Base-by-base conservation (phyloP, 1,284 basidiomycete genomes). In the Wolfiporia cocos region DNA sequence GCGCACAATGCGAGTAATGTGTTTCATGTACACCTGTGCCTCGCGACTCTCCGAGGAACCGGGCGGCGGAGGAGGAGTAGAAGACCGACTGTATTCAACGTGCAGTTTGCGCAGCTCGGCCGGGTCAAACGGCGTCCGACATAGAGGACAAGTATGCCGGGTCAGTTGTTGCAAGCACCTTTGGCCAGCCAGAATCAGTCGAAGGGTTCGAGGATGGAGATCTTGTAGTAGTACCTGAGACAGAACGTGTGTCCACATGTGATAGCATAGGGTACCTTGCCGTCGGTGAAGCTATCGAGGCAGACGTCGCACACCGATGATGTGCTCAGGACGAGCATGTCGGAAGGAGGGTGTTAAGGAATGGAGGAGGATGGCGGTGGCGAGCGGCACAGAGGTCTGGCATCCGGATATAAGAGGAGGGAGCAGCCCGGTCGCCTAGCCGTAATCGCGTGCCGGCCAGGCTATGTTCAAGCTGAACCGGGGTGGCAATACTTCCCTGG, bases 261-360 rank as follows among this genome's bases (percentile, higher is more conserved):
- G 47, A 73, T 71, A 42, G 62, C 56, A 47, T 71, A 63, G 30
- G 70, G 70, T 1, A 58, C 48, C 21, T 43, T 43, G 17, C 44
- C 54, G 31, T 61, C 61, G 31, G 57, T 57, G 49, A 73, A 73
- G 39, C 54, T 54, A 38, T 73, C 71, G 42, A 71, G 62, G 50
- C 71, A 73, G 52, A 73, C 64, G 50, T 73, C 71, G 62, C 71
- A 73, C 5, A 62, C 64, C 31, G 71, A 73, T 51, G 63, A 62
- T 42, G 59, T 54, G 41, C 67, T 66, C 47, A 73, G 55, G 45
- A 73, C 64, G 34, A 73, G 64, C 71, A 73, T 73, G 55, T 47
- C 49, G 46, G 46, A 32, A 22, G 44, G 39, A 37, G 41, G 24
- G n/a, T n/a, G n/a, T n/a, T n/a, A n/a, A n/a, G 50, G 49, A 40